Evolutionary conservation across 2,329 filamentous ascomycete species (phyloP), one percentile per base, ranked within the genome.

Genomic region (Fusarium aywerte): DNA sequence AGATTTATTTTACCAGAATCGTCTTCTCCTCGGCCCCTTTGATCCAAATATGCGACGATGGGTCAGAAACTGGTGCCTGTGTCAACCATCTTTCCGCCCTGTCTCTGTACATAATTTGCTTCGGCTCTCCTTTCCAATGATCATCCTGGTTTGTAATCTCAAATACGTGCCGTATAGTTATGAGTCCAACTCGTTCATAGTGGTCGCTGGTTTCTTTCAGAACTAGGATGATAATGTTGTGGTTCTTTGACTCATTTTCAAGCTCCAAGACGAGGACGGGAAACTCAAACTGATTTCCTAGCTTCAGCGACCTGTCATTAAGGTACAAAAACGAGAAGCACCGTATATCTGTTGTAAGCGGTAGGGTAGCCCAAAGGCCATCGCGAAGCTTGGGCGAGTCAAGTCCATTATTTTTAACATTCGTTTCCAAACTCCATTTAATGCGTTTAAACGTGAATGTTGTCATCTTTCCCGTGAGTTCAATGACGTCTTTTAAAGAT

Each of bases 201-300:
- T 20, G 18, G 5, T n/a, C 15, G 12, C 15, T 7, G 12, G 16
- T 7, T 31, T 40, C 33, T 3, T 21, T 39, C 1, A 50, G 3
- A 10, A 21, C 33, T 2, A 39, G 5, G 38, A 50, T 31, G 10
- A 39, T 20, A 21, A 50, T 4, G 4, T 39, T 29, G 12, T 49
- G 8, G 0, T 49, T 0, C 3, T 0, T 11, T 2, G 9, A 16
- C 0, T 5, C 1, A 0, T 4, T n/a, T 10, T 21, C n/a, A 5
- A 9, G 15, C 4, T 49, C 12, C 9, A 49, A 0, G 3, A 50
- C 10, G 2, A 50, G 39, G 15, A 40, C 15, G 12, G 33, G 47
- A 23, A 50, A 31, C 7, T 40, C 1, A 5, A 40, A 23, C 9
- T 13, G 25, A 5, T 1, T 0, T 0, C 10, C 33, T 0, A 13